Evolutionary conservation across 2,329 filamentous ascomycete species (phyloP), one percentile per base, ranked within the genome.

Genomic region (Xylaria sp.): DNA sequence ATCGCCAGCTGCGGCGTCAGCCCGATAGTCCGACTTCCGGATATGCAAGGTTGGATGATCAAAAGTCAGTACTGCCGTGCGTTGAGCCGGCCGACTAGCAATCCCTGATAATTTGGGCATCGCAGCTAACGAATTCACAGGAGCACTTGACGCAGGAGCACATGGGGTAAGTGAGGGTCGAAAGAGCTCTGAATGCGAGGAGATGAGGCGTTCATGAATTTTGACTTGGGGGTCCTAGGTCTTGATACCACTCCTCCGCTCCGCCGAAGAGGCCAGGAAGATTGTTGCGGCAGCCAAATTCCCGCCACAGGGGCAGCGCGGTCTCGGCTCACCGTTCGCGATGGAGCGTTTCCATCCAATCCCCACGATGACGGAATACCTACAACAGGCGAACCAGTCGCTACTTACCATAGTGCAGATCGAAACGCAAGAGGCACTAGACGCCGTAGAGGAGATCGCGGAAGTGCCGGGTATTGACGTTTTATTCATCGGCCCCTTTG

Each of bases 391-490:
- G 53, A 88, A 88, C 72, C 81, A 82, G 9, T 82, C 82, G 33
- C 81, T 91, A 25, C 75, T 91, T 65, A 89, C 86, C 17, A 89
- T 90, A 79, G 87, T 90, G 11, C 89, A 91, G 76, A 90, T 91
- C 59, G 89, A 91, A 79, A 90, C 89, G 0, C 80, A 81, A 67
- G 88, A 90, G 74, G 88, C 88, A 0, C 79, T 91, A 15, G 84
- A 87, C 0, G 78, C 79, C 13, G 84, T 90, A 0, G 87, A 90
- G 38, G 86, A 85, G 54, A 91, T 91, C 75, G 87, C 87, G 47
- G 81, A 84, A 22, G 80, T 89, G 25, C 78, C 86, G 3, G 87
- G 87, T 3, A 81, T 91, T 25, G 89, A 91, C 67, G 84, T 89
- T 4, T 78, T 91, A 27, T 90, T 90, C 74, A 83, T 91, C 53